phyloP scores from a whole-genome alignment of 805 yeast genomes.

The Diddensiella caesifluorescens region DNA sequence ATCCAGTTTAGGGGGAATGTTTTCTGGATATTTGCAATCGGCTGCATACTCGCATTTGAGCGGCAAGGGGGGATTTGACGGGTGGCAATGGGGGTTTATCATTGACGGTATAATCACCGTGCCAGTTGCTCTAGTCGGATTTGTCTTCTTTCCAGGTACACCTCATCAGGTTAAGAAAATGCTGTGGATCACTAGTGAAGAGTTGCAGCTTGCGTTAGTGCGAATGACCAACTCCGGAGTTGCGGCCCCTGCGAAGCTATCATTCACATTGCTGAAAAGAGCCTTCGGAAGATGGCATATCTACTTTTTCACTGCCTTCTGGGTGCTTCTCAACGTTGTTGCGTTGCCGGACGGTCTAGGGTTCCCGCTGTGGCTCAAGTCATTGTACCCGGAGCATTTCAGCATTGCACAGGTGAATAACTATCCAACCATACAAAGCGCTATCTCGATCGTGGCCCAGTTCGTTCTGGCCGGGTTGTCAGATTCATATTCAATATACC shows the following conservation, averaged over 20 bases:
- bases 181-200: conserved; percentile 32
- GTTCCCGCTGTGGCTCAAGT: conserved; percentile 37
- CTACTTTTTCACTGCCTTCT: conserved; percentile 31
- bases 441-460: conserved; percentile 39
- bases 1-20: conserved; percentile 39
- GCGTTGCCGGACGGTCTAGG: conserved; percentile 40
- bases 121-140: conserved; percentile 39
- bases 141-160: conserved; percentile 46
- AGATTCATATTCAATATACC: conserved; percentile 36
- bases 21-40: conserved; percentile 41
- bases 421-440: conserved; percentile 40
- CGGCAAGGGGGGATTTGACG: conserved; percentile 37
- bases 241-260: conserved; percentile 20
- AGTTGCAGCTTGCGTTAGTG: conserved; percentile 30
- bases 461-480: conserved; percentile 37
- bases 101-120: conserved; percentile 50
- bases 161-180: conserved; percentile 36
- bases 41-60: conserved; percentile 39
- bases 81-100: conserved; percentile 51
- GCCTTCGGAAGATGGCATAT: conserved; percentile 31
- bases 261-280: conserved; percentile 23
- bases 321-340: conserved; percentile 37
- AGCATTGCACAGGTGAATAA: conserved; percentile 35
- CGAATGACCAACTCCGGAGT: conserved; percentile 30
- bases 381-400: conserved; percentile 29